Conservation (phyloP, 805 yeast genomes). For the Ogataea nitratoaversa region DNA sequence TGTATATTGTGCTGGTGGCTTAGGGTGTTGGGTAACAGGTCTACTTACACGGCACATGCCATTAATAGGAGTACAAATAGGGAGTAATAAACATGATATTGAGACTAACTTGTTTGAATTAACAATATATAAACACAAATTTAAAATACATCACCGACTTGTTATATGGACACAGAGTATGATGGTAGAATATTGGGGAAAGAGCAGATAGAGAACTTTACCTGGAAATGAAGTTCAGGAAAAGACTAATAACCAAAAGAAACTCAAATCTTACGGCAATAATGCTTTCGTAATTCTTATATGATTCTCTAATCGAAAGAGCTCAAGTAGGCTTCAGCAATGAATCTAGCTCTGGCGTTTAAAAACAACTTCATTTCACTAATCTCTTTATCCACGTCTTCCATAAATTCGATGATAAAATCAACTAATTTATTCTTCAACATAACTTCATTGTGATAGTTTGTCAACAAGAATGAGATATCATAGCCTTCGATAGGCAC, state of each 20-base stretch:
- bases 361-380: constrained; percentile 96
- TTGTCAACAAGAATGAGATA: constrained; percentile 88
- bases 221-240: background rate
- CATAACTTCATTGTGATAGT: constrained; percentile 93
- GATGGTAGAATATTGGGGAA: too few relatives aligned
- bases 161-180: background rate
- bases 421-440: constrained; percentile 92
- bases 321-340: constrained; percentile 91
- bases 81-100: too few relatives aligned
- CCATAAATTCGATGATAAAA: constrained; percentile 97
- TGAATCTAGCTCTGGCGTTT: constrained; percentile 96
- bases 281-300: too few relatives aligned
- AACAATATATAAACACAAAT: background rate
- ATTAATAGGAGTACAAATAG: too few relatives aligned
- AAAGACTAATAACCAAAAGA: background rate
- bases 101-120: too few relatives aligned
- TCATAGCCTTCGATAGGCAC: constrained; percentile 88
- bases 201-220: too few relatives aligned
- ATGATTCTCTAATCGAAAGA: constrained; percentile 60
- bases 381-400: constrained; percentile 97
- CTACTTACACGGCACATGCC: too few relatives aligned
- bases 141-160: background rate
- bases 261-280: too few relatives aligned
- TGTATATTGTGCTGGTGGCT: too few relatives aligned
- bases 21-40: too few relatives aligned